Percentiles rank a stretch among this genome's conserved stretches.
These are phyloP conservation scores for Dendrobium catenatum DNA, from an alignment of 106 monocot genomes.

Conservation along the genomic window DNA sequence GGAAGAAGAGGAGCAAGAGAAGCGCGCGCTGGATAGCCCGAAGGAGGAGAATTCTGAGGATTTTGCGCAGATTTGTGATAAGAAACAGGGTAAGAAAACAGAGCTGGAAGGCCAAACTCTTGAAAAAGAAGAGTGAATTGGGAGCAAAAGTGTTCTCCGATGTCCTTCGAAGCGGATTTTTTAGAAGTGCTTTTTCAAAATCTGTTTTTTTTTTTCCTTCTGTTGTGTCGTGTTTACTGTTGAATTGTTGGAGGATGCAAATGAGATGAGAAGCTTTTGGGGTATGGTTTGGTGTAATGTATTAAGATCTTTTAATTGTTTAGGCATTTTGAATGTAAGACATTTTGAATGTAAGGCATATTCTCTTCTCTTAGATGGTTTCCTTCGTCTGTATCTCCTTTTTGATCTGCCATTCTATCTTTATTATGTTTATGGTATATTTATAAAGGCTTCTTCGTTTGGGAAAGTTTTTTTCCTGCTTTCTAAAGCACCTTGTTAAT, in stretches of 20 bases:
- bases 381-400: not conserved
- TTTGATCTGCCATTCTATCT: no score
- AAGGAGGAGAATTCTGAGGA: conserved; percentile 20
- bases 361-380: not conserved
- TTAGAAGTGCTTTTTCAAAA: not conserved
- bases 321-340: not conserved
- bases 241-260: not conserved
- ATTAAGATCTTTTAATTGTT: not conserved
- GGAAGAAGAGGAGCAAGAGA: conserved; percentile 63
- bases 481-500: no score
- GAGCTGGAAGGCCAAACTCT: not conserved
- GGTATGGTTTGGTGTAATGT: not conserved
- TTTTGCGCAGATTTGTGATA: not conserved
- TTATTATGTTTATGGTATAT: no score
- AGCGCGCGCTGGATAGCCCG: conserved; percentile 67
- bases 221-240: not conserved
- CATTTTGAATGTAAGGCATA: not conserved
- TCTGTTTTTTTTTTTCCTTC: not conserved
- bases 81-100: conserved; percentile 9
- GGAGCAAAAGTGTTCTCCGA: no score
- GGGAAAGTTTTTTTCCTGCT: no score
- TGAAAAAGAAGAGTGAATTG: not conserved
- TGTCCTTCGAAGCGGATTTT: no score
- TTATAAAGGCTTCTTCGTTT: no score
- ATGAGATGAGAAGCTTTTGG: not conserved